These are phyloP conservation scores for Geotrichum klebahnii DNA, from an alignment of 1,139 yeast species.

Conservation along the genomic window DNA sequence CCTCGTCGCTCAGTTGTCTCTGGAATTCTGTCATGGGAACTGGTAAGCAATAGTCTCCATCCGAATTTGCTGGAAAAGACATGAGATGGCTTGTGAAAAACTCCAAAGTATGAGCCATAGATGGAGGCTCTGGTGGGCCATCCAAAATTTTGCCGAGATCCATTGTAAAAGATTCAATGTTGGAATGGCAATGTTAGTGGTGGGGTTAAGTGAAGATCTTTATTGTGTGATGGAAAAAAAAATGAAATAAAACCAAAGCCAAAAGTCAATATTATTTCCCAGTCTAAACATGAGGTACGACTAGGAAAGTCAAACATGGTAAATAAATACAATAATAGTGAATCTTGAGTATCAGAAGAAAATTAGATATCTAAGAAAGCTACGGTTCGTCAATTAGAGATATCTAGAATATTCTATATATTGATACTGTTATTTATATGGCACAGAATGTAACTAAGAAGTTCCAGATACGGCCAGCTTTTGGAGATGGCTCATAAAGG, in stretches of 20 bases:
- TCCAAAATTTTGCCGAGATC: slow-evolving; percentile 72
- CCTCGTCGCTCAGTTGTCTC: slow-evolving; percentile 83
- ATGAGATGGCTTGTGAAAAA: slow-evolving; percentile 18
- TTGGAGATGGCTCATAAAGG: slow-evolving; percentile 54
- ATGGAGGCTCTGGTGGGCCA: slow-evolving; percentile 80
- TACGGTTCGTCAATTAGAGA: not conserved
- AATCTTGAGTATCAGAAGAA: not conserved
- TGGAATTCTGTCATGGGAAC: slow-evolving; percentile 88
- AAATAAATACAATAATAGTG: not conserved
- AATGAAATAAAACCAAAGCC: not conserved
- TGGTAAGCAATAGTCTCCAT: slow-evolving; percentile 64
- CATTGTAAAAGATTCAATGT: slow-evolving; percentile 44
- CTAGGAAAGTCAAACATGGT: too few relatives aligned
- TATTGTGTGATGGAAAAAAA: too few relatives aligned
- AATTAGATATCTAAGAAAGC: not conserved
- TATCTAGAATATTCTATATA: not conserved
- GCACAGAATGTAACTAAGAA: slow-evolving; percentile 2
- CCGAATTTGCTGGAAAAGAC: slow-evolving; percentile 2
- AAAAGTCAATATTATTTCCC: not conserved
- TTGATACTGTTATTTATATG: not conserved
- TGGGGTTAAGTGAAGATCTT: not conserved
- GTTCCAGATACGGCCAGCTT: slow-evolving; percentile 36
- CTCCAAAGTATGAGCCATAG: slow-evolving; percentile 43
- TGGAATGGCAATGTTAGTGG: not conserved
- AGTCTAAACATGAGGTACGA: too few relatives aligned